phyloP scores from a whole-genome alignment of 2,329 filamentous ascomycete species.

The Pseudohalonectria lignicola region DNA sequence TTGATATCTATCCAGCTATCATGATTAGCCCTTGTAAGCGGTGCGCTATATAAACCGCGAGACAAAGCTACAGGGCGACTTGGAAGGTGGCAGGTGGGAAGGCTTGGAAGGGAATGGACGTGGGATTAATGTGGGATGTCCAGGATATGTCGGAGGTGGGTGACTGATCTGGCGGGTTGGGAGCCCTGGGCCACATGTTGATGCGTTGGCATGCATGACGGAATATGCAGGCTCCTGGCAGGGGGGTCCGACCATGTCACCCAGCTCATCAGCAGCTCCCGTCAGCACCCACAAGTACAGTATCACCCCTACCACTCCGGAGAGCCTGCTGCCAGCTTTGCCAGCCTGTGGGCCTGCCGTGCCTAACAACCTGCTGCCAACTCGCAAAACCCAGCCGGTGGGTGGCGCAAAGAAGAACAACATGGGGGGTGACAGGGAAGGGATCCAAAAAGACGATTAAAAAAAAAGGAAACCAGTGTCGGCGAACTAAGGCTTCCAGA shows the following conservation, averaged over 20 bases:
- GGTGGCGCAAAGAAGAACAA: too few relatives aligned
- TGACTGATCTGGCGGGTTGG: conserved; percentile 21
- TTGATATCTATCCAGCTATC: conserved; percentile 29
- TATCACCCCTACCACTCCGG: neutral
- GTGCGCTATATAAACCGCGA: conserved; percentile 22
- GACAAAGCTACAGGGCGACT: conserved; percentile 19
- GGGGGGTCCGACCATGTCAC: conserved; percentile 24
- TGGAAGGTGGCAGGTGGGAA: conserved; percentile 23
- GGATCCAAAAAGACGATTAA: neutral
- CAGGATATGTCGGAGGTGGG: conserved; percentile 16
- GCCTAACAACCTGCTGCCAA: too few relatives aligned
- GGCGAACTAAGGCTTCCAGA: neutral
- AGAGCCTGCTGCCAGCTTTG: too few relatives aligned
- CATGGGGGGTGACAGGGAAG: neutral
- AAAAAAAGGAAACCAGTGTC: neutral
- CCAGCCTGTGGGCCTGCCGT: too few relatives aligned
- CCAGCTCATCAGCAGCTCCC: conserved; percentile 30
- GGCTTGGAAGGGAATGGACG: conserved; percentile 10
- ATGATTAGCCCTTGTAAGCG: conserved; percentile 15
- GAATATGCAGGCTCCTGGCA: conserved; percentile 40
- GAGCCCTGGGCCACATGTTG: conserved; percentile 22
- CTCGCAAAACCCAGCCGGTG: too few relatives aligned
- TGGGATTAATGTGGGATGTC: conserved; percentile 10
- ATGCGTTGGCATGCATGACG: conserved; percentile 50
- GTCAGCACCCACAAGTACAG: too few relatives aligned